Conservation (phyloP, 495 filamentous ascomycete species). For the Tetracladium setigerum region DNA sequence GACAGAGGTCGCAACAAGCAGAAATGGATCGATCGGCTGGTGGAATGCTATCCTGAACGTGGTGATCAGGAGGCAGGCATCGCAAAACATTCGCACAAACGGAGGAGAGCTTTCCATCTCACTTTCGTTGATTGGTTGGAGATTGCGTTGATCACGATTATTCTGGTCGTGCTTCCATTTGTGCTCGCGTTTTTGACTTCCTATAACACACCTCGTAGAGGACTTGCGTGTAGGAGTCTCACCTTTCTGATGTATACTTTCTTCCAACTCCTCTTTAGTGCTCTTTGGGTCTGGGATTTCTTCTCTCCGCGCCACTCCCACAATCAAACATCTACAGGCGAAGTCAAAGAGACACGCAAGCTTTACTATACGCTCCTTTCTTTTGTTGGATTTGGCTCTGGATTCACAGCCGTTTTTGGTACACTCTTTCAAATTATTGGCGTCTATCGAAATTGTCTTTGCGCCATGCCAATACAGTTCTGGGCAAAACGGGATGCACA, state of each 20-base stretch:
- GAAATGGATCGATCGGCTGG: conserved; percentile 9
- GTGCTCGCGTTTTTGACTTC: conserved; percentile 31
- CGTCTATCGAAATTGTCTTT: conserved; percentile 9
- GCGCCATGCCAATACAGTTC: not conserved
- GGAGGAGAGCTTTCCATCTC: conserved; percentile 14
- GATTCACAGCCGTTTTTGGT: conserved; percentile 3
- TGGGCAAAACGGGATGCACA: not conserved
- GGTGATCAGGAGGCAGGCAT: conserved; percentile 16
- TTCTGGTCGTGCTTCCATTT: conserved; percentile 27
- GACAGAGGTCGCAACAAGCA: conserved; percentile 21
- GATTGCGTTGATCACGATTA: conserved; percentile 22
- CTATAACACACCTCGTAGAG: conserved; percentile 33
- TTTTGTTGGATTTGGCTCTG: not conserved
- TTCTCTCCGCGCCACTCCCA: not conserved
- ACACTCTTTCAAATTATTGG: conserved; percentile 7
- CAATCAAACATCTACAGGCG: not conserved
- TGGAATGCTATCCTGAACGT: conserved; percentile 1
- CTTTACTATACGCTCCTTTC: not conserved
- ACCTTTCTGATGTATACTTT: conserved; percentile 33
- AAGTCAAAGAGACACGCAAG: not conserved
- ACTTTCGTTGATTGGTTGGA: conserved; percentile 18
- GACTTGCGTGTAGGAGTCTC: conserved; percentile 33
- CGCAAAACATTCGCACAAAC: conserved; percentile 7
- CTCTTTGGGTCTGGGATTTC: conserved; percentile 24
- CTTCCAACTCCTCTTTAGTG: conserved; percentile 29